Evolutionary conservation across 257 asterid genomes (phyloP).

Genomic region (Scutellaria barbata): DNA sequence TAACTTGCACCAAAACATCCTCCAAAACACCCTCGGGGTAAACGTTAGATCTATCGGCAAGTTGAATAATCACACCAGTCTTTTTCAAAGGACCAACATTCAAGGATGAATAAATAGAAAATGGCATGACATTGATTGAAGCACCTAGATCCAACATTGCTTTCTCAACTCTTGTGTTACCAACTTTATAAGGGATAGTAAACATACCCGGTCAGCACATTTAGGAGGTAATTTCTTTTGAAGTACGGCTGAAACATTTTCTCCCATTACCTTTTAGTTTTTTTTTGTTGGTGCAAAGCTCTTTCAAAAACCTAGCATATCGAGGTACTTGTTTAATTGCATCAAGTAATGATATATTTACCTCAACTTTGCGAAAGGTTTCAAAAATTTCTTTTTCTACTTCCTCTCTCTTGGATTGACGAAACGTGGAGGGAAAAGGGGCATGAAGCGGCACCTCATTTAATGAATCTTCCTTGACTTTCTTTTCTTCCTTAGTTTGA

Average conservation of each 20-base stretch:
- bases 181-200: background rate
- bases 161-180: no score
- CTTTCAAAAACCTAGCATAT: no score
- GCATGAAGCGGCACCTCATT: background rate
- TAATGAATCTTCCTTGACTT: no score
- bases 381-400: no score
- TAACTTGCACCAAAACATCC: background rate
- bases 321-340: no score
- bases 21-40: no score
- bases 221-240: background rate
- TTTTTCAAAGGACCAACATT: background rate
- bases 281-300: background rate
- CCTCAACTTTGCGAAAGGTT: no score
- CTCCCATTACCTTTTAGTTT: background rate
- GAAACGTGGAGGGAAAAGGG: background rate
- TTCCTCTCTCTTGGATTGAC: no score
- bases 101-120: background rate
- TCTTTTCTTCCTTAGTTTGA: no score
- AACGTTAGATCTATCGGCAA: no score
- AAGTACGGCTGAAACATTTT: background rate
- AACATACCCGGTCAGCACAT: background rate
- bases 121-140: constrained; percentile 2
- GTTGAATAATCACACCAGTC: background rate
- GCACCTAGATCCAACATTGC: background rate
- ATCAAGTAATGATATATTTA: no score